phyloP scores from a whole-genome alignment of 306 rosid genomes.

The Urtica urens region DNA sequence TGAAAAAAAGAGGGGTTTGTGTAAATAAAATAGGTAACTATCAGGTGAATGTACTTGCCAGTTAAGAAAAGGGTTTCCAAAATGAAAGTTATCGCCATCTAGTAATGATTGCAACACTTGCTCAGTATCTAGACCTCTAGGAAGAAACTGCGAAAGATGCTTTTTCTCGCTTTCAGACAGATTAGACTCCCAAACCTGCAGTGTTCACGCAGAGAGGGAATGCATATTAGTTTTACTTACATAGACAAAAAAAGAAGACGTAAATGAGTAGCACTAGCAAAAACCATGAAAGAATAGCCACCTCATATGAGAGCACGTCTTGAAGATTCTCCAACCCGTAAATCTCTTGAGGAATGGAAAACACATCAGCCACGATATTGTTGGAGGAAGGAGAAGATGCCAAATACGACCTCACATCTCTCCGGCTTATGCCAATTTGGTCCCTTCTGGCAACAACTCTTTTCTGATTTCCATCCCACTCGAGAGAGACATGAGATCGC shows the following conservation, averaged over 20 bases:
- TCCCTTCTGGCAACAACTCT: slow-evolving; percentile 75
- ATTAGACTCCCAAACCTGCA: slow-evolving; percentile 74
- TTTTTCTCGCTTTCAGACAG: slow-evolving; percentile 73
- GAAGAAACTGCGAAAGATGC: slow-evolving; percentile 62
- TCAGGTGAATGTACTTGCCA: slow-evolving; percentile 42
- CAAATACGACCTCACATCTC: slow-evolving; percentile 43
- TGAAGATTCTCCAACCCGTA: slow-evolving; percentile 53
- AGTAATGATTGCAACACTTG: slow-evolving; percentile 51
- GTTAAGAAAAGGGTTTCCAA: slow-evolving; percentile 64
- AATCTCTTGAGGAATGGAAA: slow-evolving; percentile 56
- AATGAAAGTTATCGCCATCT: slow-evolving; percentile 59
- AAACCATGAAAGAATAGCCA: slow-evolving; percentile 23
- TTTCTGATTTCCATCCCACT: slow-evolving; percentile 70
- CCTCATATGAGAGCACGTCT: slow-evolving; percentile 75
- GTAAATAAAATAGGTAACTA: too few species aligned
- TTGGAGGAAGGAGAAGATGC: slow-evolving; percentile 27
- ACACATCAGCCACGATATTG: slow-evolving; percentile 55
- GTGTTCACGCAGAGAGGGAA: slow-evolving; percentile 15
- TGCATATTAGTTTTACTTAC: slow-evolving; percentile 10
- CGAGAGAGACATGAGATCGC: slow-evolving; percentile 61
- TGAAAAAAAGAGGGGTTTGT: too few species aligned
- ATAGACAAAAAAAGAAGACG: slow-evolving; percentile 2
- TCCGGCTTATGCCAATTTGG: slow-evolving; percentile 78
- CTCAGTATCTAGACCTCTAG: slow-evolving; percentile 49
- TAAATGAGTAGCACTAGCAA: too few species aligned